A percentile compares a stretch with the other conserved stretches of the same genome.
Evolutionary conservation across 2,329 filamentous ascomycete species (phyloP).

Genomic region (Tolypocladium amazonense): DNA sequence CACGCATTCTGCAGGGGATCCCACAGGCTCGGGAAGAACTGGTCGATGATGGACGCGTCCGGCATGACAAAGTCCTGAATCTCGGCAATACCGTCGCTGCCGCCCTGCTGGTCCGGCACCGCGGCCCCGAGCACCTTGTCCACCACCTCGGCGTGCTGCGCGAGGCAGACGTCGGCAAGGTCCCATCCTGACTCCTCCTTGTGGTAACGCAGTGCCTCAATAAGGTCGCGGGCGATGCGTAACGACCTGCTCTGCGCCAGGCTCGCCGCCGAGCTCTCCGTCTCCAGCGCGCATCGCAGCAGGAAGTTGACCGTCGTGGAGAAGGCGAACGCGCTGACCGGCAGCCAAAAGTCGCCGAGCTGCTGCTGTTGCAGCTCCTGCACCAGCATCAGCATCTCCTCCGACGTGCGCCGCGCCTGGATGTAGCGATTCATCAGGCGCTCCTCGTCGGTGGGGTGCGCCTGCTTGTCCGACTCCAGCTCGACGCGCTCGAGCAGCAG

Average conservation of each 20-base stretch:
- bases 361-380: constrained; percentile 33
- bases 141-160: constrained; percentile 34
- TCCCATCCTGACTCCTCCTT: constrained; percentile 33
- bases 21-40: constrained; percentile 23
- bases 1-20: constrained; percentile 24
- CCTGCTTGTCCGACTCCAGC: constrained; percentile 28
- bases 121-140: constrained; percentile 28
- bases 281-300: constrained; percentile 35
- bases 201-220: constrained; percentile 26
- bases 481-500: constrained; percentile 36
- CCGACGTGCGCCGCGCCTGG: constrained; percentile 31
- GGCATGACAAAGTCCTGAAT: constrained; percentile 18
- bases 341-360: constrained; percentile 38
- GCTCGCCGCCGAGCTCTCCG: constrained; percentile 22
- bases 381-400: constrained; percentile 36
- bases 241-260: constrained; percentile 28
- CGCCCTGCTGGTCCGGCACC: constrained; percentile 10
- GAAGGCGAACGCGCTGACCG: constrained; percentile 35
- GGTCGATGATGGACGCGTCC: constrained; percentile 22
- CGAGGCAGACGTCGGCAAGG: constrained; percentile 37
- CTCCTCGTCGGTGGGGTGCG: constrained; percentile 9
- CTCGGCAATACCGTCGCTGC: constrained; percentile 6
- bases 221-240: constrained; percentile 29
- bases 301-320: constrained; percentile 39
- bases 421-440: constrained; percentile 22